A percentile compares a stretch with the other conserved stretches of the same genome.
Evolutionary conservation across 1,284 basidiomycete genomes (phyloP).

Genomic region (Exobasidium cylindrosporum): DNA sequence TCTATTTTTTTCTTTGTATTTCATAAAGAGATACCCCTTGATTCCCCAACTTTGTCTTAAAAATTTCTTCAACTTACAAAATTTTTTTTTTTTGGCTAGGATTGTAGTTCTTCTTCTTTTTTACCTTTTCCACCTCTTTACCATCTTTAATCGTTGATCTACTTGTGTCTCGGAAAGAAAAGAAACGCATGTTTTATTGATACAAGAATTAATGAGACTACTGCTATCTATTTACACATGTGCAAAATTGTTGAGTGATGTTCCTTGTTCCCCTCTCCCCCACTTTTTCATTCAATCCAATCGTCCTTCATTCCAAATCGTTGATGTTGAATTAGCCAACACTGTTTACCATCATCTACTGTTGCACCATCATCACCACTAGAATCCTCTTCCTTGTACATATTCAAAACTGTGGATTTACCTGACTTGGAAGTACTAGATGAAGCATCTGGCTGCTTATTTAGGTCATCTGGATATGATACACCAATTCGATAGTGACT

Average conservation of each 20-base stretch:
- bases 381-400: constrained; percentile 21
- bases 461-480: neutral
- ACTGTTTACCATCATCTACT: neutral
- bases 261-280: too few relatives aligned
- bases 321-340: constrained; percentile 1
- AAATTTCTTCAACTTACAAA: too few relatives aligned
- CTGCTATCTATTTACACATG: neutral
- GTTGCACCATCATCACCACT: neutral
- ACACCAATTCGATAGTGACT: constrained; percentile 43
- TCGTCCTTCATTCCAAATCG: constrained; percentile 10
- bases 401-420: constrained; percentile 33
- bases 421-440: neutral
- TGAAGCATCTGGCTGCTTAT: neutral
- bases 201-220: neutral
- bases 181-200: too few relatives aligned
- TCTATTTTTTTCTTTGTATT: too few relatives aligned
- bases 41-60: too few relatives aligned
- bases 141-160: too few relatives aligned
- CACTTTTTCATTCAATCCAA: constrained; percentile 4
- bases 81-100: too few relatives aligned
- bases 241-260: neutral
- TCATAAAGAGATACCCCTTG: too few relatives aligned
- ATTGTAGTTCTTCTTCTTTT: too few relatives aligned
- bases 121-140: too few relatives aligned
- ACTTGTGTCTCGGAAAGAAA: too few relatives aligned